Base-by-base conservation (phyloP, 106 monocot species). In the Narthecium ossifragum region DNA sequence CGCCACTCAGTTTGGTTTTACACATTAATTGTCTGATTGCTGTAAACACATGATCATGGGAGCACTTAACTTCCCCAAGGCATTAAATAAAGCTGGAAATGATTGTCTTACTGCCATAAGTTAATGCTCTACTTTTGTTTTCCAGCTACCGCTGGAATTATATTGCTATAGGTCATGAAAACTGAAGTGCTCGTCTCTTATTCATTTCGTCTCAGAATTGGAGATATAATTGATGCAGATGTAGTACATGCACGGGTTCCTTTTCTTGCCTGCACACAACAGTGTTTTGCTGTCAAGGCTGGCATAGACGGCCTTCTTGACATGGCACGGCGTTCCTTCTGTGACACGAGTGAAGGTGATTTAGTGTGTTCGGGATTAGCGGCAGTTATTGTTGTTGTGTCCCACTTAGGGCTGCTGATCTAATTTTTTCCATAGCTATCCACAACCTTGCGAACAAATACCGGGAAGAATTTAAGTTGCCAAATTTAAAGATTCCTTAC, bases 271-370 rank as follows among this genome's bases (percentile, higher is more conserved):
- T 82, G 78, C 59, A 98, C 98, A 29, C 90, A 98, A 74, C 91
- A 91, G 28, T 98, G 98, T 69, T 98, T 98, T 84, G 98, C 98
- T 65, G 69, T 98, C 34, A 98, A 91, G 59, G 59, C 87, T 59
- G 91, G 87, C 54, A 77, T 87, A 14, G 91, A 98, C 77, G 86
- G 84, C 8, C 77, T 84, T 62, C 75, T 98, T 66, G 98, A 98
- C 80, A 76, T 98, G 59, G 87, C 98, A 31, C 59, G 98, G 9
- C 84, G 86, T 41, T 79, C 79, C 21, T 98, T 91, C 67, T 98
- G 87, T 82, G 91, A 91, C 64, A 98, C 98, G 13, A 98, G 91
- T 64, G 87, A 98, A 98, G 98, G 98, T 98, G 25, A 7, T 79
- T 49, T n/a, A 50, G 31, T 30, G 53, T 33, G n/a, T n/a, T n/a